phyloP scores from a whole-genome alignment of 192 early-diverging fungal species.

The Allomyces javanicus region DNA sequence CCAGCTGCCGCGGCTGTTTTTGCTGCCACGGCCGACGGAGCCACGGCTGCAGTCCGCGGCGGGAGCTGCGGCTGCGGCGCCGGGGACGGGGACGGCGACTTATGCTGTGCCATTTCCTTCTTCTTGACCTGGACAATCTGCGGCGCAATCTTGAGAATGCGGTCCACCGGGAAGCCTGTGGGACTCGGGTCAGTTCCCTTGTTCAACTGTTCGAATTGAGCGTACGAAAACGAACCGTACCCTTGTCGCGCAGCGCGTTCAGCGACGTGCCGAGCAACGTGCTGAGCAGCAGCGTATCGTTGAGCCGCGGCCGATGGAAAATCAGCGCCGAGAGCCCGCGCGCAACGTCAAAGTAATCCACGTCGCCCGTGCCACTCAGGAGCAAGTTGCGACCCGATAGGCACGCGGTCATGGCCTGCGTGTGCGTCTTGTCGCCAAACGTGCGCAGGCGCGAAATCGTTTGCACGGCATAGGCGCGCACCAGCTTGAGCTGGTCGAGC shows the following conservation, averaged over 20 bases:
- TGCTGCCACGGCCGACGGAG: too few relatives aligned
- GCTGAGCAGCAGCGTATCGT: slow-evolving; percentile 56
- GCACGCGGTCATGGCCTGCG: slow-evolving; percentile 29
- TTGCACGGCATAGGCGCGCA: slow-evolving; percentile 20
- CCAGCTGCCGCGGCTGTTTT: too few relatives aligned
- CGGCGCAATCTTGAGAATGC: slow-evolving; percentile 12
- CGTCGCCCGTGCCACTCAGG: slow-evolving; percentile 13
- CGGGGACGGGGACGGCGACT: too few relatives aligned
- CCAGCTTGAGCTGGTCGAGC: slow-evolving; percentile 8
- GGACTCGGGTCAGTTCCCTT: slow-evolving; percentile 24
- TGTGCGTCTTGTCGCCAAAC: slow-evolving; percentile 18
- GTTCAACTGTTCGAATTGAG: too few relatives aligned
- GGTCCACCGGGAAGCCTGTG: slow-evolving; percentile 52
- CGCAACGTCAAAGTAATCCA: slow-evolving; percentile 65
- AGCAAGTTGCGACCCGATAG: slow-evolving; percentile 11
- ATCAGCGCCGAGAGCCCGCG: slow-evolving; percentile 44
- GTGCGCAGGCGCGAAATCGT: slow-evolving; percentile 11
- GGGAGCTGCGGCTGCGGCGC: too few relatives aligned
- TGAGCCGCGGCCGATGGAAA: slow-evolving; percentile 43
- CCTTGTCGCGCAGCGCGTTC: slow-evolving; percentile 2
- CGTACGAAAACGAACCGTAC: background rate
- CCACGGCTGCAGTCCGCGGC: too few relatives aligned
- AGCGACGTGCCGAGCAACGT: slow-evolving; percentile 54
- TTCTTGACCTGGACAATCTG: too few relatives aligned
- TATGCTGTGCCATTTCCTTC: too few relatives aligned